Conservation (phyloP, 2,329 filamentous ascomycete species). For the Escovopsis sp. region DNA sequence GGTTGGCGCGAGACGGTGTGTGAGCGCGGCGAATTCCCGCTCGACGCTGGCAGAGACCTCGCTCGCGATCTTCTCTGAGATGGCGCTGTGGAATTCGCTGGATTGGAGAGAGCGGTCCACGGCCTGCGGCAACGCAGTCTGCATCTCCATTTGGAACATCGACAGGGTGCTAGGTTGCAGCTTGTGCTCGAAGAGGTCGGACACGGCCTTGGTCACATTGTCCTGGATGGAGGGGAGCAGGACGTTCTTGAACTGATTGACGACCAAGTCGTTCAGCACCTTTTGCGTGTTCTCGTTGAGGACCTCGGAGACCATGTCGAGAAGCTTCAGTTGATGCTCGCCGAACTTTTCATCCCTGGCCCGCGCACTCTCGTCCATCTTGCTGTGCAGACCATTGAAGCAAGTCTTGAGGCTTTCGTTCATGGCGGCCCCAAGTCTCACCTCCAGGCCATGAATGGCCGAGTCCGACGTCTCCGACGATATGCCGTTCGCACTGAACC, state of each 20-base stretch:
- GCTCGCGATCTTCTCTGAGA: conserved; percentile 54
- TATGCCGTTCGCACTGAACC: conserved; percentile 14
- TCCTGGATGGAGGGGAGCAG: conserved; percentile 63
- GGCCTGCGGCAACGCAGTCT: conserved; percentile 53
- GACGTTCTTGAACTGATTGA: conserved; percentile 56
- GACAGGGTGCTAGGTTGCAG: conserved; percentile 53
- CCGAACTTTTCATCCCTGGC: conserved; percentile 37
- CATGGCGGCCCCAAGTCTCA: conserved; percentile 33
- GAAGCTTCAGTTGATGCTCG: conserved; percentile 36
- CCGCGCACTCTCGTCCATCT: conserved; percentile 49
- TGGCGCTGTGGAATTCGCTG: conserved; percentile 54
- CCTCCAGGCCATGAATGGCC: conserved; percentile 40
- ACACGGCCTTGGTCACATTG: conserved; percentile 51
- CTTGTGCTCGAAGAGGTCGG: conserved; percentile 55
- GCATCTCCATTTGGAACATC: conserved; percentile 58
- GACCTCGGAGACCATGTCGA: conserved; percentile 44
- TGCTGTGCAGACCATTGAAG: conserved; percentile 46
- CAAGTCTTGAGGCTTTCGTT: conserved; percentile 39
- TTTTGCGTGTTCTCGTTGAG: conserved; percentile 52
- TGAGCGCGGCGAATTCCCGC: conserved; percentile 44
- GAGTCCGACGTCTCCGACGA: conserved; percentile 35
- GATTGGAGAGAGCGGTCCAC: conserved; percentile 43
- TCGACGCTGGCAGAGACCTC: conserved; percentile 56
- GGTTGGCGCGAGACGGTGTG: conserved; percentile 49
- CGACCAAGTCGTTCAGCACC: conserved; percentile 63